Percentiles rank a stretch among this genome's conserved stretches.
Evolutionary conservation across 139 green algal genomes (phyloP).

Genomic region (Asterochloris erici): DNA sequence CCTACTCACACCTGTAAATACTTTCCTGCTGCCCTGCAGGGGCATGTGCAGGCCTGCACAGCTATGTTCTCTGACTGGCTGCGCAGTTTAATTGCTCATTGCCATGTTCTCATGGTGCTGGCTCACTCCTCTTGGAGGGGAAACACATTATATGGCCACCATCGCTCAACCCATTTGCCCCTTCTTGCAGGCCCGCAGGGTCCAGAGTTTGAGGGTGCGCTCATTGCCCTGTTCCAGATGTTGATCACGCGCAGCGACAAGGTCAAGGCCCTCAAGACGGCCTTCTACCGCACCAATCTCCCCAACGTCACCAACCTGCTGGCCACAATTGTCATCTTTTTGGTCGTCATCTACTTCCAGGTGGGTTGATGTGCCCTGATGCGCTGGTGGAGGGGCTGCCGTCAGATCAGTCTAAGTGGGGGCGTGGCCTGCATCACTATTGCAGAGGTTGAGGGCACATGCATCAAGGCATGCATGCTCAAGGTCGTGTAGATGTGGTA

Average conservation of each 20-base stretch:
- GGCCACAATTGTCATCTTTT: slow-evolving; percentile 94
- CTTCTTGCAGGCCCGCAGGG: slow-evolving; percentile 54
- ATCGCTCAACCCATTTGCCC: slow-evolving; percentile 10
- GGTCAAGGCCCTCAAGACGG: slow-evolving; percentile 91
- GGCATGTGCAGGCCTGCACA: too few relatives aligned
- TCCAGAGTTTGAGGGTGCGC: slow-evolving; percentile 96
- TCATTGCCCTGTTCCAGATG: slow-evolving; percentile 98
- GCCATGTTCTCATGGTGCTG: too few relatives aligned
- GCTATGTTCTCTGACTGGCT: too few relatives aligned
- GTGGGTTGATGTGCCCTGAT: slow-evolving; percentile 20
- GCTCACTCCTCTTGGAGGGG: too few relatives aligned
- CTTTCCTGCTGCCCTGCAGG: too few relatives aligned
- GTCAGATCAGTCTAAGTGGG: not conserved
- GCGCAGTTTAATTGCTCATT: too few relatives aligned
- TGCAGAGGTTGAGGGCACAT: too few relatives aligned
- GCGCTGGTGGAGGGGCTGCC: not conserved
- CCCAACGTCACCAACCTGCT: slow-evolving; percentile 98
- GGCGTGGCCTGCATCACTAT: not conserved
- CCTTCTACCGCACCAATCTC: slow-evolving; percentile 97
- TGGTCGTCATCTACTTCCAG: slow-evolving; percentile 99
- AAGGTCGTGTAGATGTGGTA: too few relatives aligned
- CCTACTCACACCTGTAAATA: too few relatives aligned
- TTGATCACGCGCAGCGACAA: slow-evolving; percentile 94
- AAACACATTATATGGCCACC: too few relatives aligned
- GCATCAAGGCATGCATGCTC: too few relatives aligned